These are phyloP conservation scores for Boletales sp. DNA, from an alignment of 768 basidiomycete species.

Conservation along the genomic window DNA sequence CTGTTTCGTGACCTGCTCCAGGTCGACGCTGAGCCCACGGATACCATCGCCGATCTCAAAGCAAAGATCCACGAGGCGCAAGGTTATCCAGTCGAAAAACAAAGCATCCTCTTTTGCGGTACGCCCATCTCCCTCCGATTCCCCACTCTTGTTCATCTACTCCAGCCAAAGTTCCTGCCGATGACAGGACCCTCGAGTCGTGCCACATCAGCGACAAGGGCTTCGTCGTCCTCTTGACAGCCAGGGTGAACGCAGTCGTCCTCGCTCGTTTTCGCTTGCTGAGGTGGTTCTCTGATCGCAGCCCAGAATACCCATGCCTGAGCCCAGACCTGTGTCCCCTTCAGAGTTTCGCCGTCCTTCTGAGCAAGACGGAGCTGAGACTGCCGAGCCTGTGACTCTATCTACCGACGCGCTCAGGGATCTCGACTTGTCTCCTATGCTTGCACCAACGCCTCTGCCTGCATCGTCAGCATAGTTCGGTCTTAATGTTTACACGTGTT, in stretches of 20 bases:
- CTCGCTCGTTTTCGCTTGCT: neutral
- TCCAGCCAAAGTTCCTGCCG: neutral
- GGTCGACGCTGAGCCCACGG: constrained; percentile 2
- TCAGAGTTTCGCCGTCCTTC: neutral
- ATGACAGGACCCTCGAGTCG: neutral
- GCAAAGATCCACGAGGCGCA: constrained; percentile 1
- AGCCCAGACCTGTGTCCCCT: neutral
- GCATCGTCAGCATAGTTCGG: too few species aligned
- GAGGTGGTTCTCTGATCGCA: neutral
- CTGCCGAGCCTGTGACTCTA: neutral
- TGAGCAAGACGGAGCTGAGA: neutral
- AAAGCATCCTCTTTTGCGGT: constrained; percentile 6
- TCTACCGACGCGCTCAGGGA: too few species aligned
- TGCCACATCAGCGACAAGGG: constrained; percentile 4
- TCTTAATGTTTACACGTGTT: too few species aligned
- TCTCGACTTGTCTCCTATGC: too few species aligned
- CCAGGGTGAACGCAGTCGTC: neutral
- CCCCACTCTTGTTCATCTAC: neutral
- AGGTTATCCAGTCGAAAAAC: neutral
- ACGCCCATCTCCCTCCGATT: neutral
- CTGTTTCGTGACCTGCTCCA: neutral
- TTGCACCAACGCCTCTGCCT: too few species aligned
- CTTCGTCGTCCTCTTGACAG: constrained; percentile 1
- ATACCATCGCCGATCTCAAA: constrained; percentile 2
- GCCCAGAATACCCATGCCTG: neutral